Base-by-base conservation (phyloP, 2,329 filamentous ascomycete genomes). In the Colletotrichum shisoi region DNA sequence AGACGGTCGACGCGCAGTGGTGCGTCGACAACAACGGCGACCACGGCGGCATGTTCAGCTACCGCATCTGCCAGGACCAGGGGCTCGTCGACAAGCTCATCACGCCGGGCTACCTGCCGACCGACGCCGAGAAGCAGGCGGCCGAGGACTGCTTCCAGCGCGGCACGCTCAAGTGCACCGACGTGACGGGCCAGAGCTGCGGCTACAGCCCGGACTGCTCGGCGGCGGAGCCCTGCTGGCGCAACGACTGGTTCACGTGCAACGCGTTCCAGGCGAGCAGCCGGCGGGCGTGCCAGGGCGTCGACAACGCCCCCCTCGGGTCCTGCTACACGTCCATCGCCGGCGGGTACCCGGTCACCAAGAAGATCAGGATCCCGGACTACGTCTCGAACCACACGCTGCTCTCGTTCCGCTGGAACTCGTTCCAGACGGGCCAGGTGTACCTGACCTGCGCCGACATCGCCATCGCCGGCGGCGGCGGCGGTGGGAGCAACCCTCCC, bases 171-270 rank as follows among this genome's bases (percentile, higher is more conserved):
- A 72, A 76, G 0, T 86, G 83, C 74, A 83, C 79, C 0, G 82
- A 84, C 59, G 83, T 85, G 3, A 65, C 76, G 11, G 84, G 84
- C 0, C 83, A 85, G 73, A 69, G 72, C 5, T 86, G 84, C 71
- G 79, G 72, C 1, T 85, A 80, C 70, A 84, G 74, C 69, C 76
- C 82, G 0, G 83, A 86, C 70, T 85, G 83, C 70, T 68, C 72
- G 0, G 61, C 73, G 17, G 82, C 73, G 0, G 74, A 83, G 70
- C 70, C 79, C 0, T 85, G 83, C 71, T 81, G 76, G 62, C 76
- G 81, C 3, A 84, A 85, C 61, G 81, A 85, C 72, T 85, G 84
- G 84, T 85, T 85, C 69, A 85, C 83, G 0, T 86, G 84, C 76
- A 79, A 83, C 56, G 76, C 75, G 1, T 83, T 82, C 69, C 70